Evolutionary conservation across 441 rosid genomes (phyloP).

Genomic region (Euphorbia celastroides): DNA sequence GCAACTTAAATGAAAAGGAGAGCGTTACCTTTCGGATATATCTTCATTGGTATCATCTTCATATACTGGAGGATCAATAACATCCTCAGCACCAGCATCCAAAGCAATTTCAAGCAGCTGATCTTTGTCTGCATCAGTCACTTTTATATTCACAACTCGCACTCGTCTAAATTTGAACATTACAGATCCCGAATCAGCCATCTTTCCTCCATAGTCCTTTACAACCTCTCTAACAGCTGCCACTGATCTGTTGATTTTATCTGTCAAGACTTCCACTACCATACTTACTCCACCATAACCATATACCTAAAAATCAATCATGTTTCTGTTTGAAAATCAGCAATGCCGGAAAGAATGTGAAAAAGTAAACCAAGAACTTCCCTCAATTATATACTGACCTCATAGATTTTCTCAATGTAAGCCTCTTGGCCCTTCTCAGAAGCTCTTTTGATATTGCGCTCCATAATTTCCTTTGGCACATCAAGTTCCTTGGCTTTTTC

Average conservation of each 20-base stretch:
- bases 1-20: slow-evolving; percentile 3
- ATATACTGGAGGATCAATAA: slow-evolving; percentile 66
- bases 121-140: slow-evolving; percentile 70
- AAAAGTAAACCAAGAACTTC: background rate
- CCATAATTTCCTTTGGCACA: slow-evolving; percentile 87
- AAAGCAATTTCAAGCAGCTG: slow-evolving; percentile 65
- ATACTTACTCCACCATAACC: slow-evolving; percentile 93
- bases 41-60: slow-evolving; percentile 77
- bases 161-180: slow-evolving; percentile 84
- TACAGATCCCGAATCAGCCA: slow-evolving; percentile 94
- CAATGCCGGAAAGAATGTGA: background rate
- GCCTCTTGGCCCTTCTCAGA: slow-evolving; percentile 89
- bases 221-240: slow-evolving; percentile 77
- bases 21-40: slow-evolving; percentile 48
- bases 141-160: slow-evolving; percentile 66
- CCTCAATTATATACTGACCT: slow-evolving; percentile 38
- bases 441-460: slow-evolving; percentile 84
- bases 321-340: slow-evolving; percentile 3
- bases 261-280: slow-evolving; percentile 85
- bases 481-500: slow-evolving; percentile 87
- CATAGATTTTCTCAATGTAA: slow-evolving; percentile 76
- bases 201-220: slow-evolving; percentile 82
- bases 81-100: slow-evolving; percentile 97
- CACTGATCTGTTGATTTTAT: slow-evolving; percentile 81
- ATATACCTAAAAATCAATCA: slow-evolving; percentile 54